Evolutionary conservation across 2,329 filamentous ascomycete genomes (phyloP).

Genomic region (Conoideocrella luteorostrata): DNA sequence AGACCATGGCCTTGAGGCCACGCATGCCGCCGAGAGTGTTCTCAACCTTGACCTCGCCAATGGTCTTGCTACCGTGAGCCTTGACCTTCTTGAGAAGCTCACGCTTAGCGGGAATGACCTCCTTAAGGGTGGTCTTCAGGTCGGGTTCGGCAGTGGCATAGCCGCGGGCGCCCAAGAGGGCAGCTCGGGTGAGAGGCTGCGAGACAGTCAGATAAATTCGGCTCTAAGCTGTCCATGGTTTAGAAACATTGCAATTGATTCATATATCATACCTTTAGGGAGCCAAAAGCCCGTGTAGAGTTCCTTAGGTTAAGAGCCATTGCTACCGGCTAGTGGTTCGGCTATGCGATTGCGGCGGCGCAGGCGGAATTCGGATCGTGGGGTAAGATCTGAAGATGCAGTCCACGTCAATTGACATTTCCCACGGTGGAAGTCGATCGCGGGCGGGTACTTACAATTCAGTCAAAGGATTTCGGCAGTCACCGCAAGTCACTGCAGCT

Average conservation of each 20-base stretch:
- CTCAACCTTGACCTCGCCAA: slow-evolving; percentile 90
- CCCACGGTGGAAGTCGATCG: no score
- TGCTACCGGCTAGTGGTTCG: slow-evolving; percentile 14
- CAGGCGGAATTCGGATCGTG: slow-evolving; percentile 3
- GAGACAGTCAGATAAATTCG: background rate
- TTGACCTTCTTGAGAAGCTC: slow-evolving; percentile 94
- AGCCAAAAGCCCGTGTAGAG: slow-evolving; percentile 56
- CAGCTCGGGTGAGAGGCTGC: slow-evolving; percentile 19
- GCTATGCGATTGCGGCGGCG: slow-evolving; percentile 4
- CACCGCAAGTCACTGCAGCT: no score
- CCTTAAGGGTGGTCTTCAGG: slow-evolving; percentile 79
- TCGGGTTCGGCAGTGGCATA: slow-evolving; percentile 80
- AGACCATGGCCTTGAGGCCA: slow-evolving; percentile 95
- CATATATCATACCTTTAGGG: slow-evolving; percentile 49
- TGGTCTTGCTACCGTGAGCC: slow-evolving; percentile 69
- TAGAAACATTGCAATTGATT: background rate
- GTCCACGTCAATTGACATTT: slow-evolving; percentile 3
- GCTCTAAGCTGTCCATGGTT: background rate
- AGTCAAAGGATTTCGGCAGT: no score
- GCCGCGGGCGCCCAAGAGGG: slow-evolving; percentile 35
- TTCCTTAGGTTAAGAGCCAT: slow-evolving; percentile 62
- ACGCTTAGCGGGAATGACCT: slow-evolving; percentile 83
- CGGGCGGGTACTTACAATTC: no score
- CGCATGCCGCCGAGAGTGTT: slow-evolving; percentile 96
- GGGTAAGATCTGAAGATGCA: slow-evolving; percentile 4